Evolutionary conservation across 148 eudicot genomes (phyloP), one percentile per base, ranked within the genome.

Genomic region (Amaranthus hypochondriacus): DNA sequence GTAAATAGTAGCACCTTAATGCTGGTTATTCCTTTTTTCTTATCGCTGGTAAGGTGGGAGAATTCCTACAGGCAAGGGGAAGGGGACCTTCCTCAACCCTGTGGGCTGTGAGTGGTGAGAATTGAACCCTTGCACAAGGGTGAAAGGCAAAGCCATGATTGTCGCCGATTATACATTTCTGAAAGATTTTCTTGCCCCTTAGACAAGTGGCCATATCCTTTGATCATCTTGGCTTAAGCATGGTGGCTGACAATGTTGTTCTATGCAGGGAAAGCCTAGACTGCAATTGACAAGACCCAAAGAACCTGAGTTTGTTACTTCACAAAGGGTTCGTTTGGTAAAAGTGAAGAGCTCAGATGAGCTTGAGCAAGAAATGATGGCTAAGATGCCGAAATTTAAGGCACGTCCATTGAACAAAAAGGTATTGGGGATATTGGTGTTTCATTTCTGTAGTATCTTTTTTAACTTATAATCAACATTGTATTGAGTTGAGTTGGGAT

Each of bases 311-410:
- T 87, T 95, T 72, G 97, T 86, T 73, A 92, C 97, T 15, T 47
- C 94, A 50, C 99, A 95, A 70, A 81, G 99, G 56, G 90, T 81
- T 28, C 94, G 99, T 56, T 73, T 93, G 18, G 78, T 79, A 7
- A 92, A 78, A 77, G 76, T 89, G 52, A 92, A 92, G 85, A 95
- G 99, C 73, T 86, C 96, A 55, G 96, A 89, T 28, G 99, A 95
- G 77, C 82, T 92, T 21, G 99, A 95, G 87, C 96, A 90, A 82
- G 97, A 95, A 78, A 86, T 89, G 94, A 92, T 95, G 97, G 92
- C 99, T 28, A 92, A 95, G 78, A 92, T 95, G 74, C 99, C 99
- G 2, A 95, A 95, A 65, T 95, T 95, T 54, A 95, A 90, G 87
- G 99, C 99, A 47, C 85, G 94, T 15, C 93, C 92, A 59, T 7